These are phyloP conservation scores for Jackrogersella multiformis DNA, from an alignment of 495 filamentous ascomycete genomes.

Conservation along the genomic window DNA sequence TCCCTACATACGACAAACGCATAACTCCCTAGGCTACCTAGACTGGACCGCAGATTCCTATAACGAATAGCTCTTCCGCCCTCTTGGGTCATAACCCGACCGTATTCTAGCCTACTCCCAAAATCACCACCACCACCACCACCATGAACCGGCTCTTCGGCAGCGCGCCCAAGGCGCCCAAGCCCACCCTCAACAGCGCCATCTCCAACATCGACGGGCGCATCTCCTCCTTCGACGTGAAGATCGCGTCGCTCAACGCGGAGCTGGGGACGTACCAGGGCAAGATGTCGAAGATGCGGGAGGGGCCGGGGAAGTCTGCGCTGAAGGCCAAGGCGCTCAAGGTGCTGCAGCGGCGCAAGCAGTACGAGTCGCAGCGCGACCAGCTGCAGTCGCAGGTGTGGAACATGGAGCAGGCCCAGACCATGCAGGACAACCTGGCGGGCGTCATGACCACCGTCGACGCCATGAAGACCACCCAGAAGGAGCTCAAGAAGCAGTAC, in stretches of 20 bases:
- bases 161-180: conserved; percentile 83
- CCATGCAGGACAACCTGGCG: conserved; percentile 99
- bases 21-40: no score
- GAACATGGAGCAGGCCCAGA: conserved; percentile 99
- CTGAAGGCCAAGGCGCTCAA: conserved; percentile 95
- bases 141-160: conserved; percentile 97
- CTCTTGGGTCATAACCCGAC: neutral
- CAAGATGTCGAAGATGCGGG: conserved; percentile 91
- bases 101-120: neutral
- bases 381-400: conserved; percentile 94
- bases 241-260: conserved; percentile 88
- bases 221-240: conserved; percentile 91
- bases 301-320: conserved; percentile 92
- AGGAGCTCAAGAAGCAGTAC: conserved; percentile 92
- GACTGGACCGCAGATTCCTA: neutral
- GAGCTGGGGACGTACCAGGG: conserved; percentile 90
- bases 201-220: conserved; percentile 91
- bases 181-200: conserved; percentile 86
- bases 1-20: no score
- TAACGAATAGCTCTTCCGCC: neutral
- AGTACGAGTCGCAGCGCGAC: conserved; percentile 94
- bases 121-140: conserved; percentile 64
- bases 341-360: conserved; percentile 92
- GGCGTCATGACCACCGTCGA: conserved; percentile 99
- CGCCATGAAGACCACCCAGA: conserved; percentile 95